Conservation (phyloP, 768 basidiomycete genomes). For the Lactifluus piperatus region DNA sequence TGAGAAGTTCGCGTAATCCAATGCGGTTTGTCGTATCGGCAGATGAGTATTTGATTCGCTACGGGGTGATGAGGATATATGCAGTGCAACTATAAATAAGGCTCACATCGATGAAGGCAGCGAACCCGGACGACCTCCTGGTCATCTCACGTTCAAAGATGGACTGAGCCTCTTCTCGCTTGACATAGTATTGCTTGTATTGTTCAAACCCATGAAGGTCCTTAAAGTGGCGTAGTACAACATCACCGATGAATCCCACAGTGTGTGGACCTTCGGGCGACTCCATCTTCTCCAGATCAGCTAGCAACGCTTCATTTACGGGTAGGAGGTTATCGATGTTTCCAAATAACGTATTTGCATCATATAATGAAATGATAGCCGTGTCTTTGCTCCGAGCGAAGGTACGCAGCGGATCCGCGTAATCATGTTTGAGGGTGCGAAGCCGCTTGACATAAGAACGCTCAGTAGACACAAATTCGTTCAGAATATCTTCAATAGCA, state of each 20-base stretch:
- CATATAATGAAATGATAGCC: conserved; percentile 79
- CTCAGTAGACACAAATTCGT: conserved; percentile 85
- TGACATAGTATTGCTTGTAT: conserved; percentile 85
- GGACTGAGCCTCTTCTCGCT: conserved; percentile 85
- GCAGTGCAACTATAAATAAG: neutral
- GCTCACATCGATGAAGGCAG: conserved; percentile 80
- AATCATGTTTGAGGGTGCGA: conserved; percentile 73
- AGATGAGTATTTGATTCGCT: conserved; percentile 84
- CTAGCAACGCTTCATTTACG: conserved; percentile 82
- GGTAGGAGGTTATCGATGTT: conserved; percentile 86
- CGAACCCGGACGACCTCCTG: conserved; percentile 74
- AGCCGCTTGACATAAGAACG: conserved; percentile 81
- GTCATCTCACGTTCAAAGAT: conserved; percentile 81
- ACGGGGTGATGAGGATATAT: neutral
- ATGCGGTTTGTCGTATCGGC: conserved; percentile 70
- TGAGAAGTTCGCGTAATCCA: conserved; percentile 82
- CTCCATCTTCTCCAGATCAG: conserved; percentile 74
- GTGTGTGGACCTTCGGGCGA: conserved; percentile 46
- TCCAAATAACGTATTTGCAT: conserved; percentile 89
- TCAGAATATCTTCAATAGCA: conserved; percentile 64
- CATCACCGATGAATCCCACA: conserved; percentile 70
- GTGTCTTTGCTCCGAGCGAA: conserved; percentile 82
- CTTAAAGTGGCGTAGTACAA: conserved; percentile 81
- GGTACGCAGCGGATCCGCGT: conserved; percentile 82
- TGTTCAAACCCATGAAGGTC: conserved; percentile 79